A percentile compares a stretch with the other conserved stretches of the same genome.
phyloP scores from a whole-genome alignment of 2,329 filamentous ascomycete species.

The Fusarium protoensiforme region DNA sequence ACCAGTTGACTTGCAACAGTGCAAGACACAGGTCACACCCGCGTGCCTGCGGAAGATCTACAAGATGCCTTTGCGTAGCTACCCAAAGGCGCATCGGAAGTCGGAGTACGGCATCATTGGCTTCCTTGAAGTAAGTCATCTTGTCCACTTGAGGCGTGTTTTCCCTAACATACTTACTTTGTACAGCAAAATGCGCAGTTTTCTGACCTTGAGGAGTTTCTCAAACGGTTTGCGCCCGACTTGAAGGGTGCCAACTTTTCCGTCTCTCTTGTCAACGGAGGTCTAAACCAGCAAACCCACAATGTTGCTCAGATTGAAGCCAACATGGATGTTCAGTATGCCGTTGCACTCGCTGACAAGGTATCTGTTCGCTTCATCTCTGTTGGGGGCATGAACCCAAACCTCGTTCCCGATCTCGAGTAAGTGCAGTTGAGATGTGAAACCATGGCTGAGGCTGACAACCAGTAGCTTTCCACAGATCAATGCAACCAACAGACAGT shows the following conservation, averaged over 20 bases:
- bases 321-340: constrained; percentile 53
- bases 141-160: no score
- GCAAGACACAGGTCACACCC: constrained; percentile 55
- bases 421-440: constrained; percentile 30
- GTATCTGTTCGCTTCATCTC: constrained; percentile 50
- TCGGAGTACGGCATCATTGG: constrained; percentile 72
- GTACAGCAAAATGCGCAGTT: constrained; percentile 61
- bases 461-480: constrained; percentile 18
- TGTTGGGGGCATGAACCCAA: constrained; percentile 45
- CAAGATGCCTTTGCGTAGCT: constrained; percentile 53
- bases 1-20: constrained; percentile 38
- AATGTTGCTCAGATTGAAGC: constrained; percentile 47
- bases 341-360: constrained; percentile 47
- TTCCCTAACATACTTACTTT: constrained; percentile 18
- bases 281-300: constrained; percentile 59
- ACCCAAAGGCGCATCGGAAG: constrained; percentile 67
- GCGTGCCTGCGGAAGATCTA: constrained; percentile 58
- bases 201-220: constrained; percentile 66
- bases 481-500: constrained; percentile 43
- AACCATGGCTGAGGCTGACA: background rate
- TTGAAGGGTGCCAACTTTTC: constrained; percentile 66
- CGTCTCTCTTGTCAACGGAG: constrained; percentile 67
- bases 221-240: constrained; percentile 63
- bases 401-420: constrained; percentile 50
- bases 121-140: constrained; percentile 51